phyloP scores from a whole-genome alignment of 495 filamentous ascomycete genomes.

The Neurospora sp. region DNA sequence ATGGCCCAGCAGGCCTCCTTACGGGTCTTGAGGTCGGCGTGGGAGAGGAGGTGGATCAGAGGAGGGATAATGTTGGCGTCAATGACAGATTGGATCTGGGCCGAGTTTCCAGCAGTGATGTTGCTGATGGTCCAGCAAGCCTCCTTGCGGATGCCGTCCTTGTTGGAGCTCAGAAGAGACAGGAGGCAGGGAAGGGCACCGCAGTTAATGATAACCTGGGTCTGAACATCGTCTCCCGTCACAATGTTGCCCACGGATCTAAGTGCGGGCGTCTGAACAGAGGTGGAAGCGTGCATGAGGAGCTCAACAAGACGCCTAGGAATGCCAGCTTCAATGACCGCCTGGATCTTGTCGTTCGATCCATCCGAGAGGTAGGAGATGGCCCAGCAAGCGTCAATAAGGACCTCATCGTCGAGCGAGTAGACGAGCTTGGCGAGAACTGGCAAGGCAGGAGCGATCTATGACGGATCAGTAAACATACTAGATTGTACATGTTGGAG shows the following conservation, averaged over 20 bases:
- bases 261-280: slow-evolving; percentile 95
- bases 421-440: slow-evolving; percentile 96
- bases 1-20: slow-evolving; percentile 99
- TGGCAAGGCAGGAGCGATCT: slow-evolving; percentile 95
- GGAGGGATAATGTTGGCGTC: slow-evolving; percentile 96
- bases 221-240: slow-evolving; percentile 97
- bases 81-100: slow-evolving; percentile 93
- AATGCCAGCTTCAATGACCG: slow-evolving; percentile 96
- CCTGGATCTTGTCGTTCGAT: slow-evolving; percentile 98
- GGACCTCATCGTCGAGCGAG: slow-evolving; percentile 94
- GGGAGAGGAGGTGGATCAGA: slow-evolving; percentile 86
- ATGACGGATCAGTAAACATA: slow-evolving; percentile 14
- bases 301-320: slow-evolving; percentile 95
- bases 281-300: slow-evolving; percentile 97
- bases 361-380: slow-evolving; percentile 99
- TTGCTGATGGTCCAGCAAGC: slow-evolving; percentile 99
- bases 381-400: slow-evolving; percentile 99
- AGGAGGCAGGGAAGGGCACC: slow-evolving; percentile 85
- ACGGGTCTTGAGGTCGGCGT: slow-evolving; percentile 97
- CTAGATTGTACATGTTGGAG: neutral
- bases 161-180: slow-evolving; percentile 86
- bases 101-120: slow-evolving; percentile 95
- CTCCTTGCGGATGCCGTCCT: slow-evolving; percentile 99
- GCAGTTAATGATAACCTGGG: slow-evolving; percentile 98
- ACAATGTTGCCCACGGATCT: slow-evolving; percentile 98